phyloP scores from a whole-genome alignment of 345 rosid species.

The Toxicodendron radicans region DNA sequence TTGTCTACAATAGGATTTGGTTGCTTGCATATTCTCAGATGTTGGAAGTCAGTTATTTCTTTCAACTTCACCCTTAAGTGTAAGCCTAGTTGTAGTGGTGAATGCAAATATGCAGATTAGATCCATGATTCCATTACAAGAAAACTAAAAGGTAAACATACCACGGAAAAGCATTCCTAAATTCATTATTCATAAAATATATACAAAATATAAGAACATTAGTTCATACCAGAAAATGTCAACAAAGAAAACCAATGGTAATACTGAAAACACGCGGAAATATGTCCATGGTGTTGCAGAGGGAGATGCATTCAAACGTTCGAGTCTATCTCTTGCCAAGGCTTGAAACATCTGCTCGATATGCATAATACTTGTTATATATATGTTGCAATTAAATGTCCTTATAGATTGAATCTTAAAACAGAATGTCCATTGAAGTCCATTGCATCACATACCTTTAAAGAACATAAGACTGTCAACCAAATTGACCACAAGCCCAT shows the following conservation, averaged over 20 bases:
- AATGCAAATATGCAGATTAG: not conserved
- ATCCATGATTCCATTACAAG: not conserved
- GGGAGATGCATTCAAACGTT: constrained; percentile 94
- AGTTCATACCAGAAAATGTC: constrained; percentile 74
- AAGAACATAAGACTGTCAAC: constrained; percentile 79
- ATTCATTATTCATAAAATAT: not conserved
- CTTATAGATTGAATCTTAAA: constrained; percentile 19
- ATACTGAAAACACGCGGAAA: constrained; percentile 82
- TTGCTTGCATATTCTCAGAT: not conserved
- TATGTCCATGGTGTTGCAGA: constrained; percentile 85
- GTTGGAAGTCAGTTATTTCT: constrained; percentile 1
- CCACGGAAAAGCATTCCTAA: not conserved
- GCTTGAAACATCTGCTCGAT: constrained; percentile 92
- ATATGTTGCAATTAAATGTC: constrained; percentile 1
- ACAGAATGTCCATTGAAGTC: constrained; percentile 18
- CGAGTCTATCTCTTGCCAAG: constrained; percentile 96
- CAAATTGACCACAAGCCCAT: constrained; percentile 85
- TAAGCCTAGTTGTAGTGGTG: not conserved
- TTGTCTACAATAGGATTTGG: not conserved
- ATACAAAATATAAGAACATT: constrained; percentile 17
- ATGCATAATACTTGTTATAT: constrained; percentile 15
- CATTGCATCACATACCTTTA: constrained; percentile 55
- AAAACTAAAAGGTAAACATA: not conserved
- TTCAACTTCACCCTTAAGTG: not conserved
- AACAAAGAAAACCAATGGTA: constrained; percentile 69